Conservation (phyloP, 108 stramenopile species). For the Conticribra weissflogii region DNA sequence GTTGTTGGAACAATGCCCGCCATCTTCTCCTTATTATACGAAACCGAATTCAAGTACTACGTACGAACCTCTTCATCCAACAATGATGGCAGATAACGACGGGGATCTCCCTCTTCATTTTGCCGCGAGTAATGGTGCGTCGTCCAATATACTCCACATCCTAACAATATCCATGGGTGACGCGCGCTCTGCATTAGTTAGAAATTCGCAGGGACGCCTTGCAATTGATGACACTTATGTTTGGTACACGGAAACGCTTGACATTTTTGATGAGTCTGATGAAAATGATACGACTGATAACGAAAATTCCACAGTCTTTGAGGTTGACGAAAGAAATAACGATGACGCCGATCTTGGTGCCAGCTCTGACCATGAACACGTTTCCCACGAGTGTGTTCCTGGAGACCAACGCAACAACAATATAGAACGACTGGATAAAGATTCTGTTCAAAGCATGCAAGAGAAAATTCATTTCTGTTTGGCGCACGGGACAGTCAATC, state of each 20-base stretch:
- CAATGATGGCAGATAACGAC: conserved; percentile 31
- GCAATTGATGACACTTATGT: conserved; percentile 31
- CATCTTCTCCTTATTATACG: neutral
- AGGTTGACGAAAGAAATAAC: conserved; percentile 5
- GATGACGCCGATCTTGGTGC: conserved; percentile 13
- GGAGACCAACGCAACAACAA: neutral
- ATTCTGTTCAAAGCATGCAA: neutral
- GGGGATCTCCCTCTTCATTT: conserved; percentile 44
- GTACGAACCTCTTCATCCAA: conserved; percentile 11
- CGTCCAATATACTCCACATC: neutral
- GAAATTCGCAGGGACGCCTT: conserved; percentile 20
- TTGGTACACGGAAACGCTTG: conserved; percentile 23
- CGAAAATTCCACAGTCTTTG: neutral
- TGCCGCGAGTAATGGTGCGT: conserved; percentile 21
- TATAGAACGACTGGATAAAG: neutral
- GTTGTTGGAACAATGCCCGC: conserved; percentile 15
- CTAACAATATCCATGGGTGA: conserved; percentile 18
- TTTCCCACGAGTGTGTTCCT: neutral
- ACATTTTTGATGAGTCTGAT: neutral
- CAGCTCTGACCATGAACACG: conserved; percentile 5
- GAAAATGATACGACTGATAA: neutral
- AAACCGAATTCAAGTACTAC: neutral
- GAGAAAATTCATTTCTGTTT: no score
- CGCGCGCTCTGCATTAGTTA: conserved; percentile 6
- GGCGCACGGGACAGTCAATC: no score